phyloP scores from a whole-genome alignment of 2,329 filamentous ascomycete genomes.

The Pseudopithomyces chartarum region DNA sequence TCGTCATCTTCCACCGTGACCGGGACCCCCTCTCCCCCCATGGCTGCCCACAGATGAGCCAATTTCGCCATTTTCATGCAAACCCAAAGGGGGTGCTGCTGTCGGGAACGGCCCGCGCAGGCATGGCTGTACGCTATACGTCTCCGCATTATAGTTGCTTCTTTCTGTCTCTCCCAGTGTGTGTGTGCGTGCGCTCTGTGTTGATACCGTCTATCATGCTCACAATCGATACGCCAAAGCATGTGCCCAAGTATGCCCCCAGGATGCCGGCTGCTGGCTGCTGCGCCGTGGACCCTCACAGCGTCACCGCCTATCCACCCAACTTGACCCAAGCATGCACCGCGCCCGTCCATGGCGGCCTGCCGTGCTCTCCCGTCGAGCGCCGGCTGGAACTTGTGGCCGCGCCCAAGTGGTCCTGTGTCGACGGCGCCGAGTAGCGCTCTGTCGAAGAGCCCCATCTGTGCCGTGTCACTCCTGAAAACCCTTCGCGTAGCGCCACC shows the following conservation, averaged over 20 bases:
- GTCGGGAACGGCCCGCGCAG: constrained; percentile 22
- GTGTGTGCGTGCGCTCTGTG: too few relatives aligned
- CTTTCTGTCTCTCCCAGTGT: too few relatives aligned
- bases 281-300: neutral
- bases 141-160: constrained; percentile 41
- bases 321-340: neutral
- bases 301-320: neutral
- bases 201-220: constrained; percentile 16
- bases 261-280: neutral
- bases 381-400: constrained; percentile 9
- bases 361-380: constrained; percentile 5
- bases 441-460: constrained; percentile 6
- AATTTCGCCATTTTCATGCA: constrained; percentile 25
- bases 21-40: constrained; percentile 8
- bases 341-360: neutral
- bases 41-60: constrained; percentile 14
- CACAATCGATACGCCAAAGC: constrained; percentile 11
- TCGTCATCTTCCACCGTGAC: constrained; percentile 4
- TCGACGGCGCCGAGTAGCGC: constrained; percentile 12
- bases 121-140: constrained; percentile 17
- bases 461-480: constrained; percentile 1
- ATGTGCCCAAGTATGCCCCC: neutral
- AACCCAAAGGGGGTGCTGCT: constrained; percentile 17
- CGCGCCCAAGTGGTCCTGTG: neutral
- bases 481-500: neutral